Conservation (phyloP, 192 early-diverging fungal genomes). For the Coemansia sp. region DNA sequence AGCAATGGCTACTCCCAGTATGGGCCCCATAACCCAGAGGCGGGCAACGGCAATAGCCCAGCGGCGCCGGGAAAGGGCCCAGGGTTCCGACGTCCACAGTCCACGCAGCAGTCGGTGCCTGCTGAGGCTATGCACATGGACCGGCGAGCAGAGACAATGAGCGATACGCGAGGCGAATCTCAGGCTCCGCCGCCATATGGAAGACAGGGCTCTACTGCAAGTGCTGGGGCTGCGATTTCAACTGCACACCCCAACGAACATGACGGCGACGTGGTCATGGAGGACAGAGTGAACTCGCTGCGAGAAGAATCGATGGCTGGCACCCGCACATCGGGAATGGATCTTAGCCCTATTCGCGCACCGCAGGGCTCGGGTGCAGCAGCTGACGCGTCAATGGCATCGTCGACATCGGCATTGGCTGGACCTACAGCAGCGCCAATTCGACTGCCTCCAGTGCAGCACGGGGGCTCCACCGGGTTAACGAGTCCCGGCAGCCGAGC, state of each 20-base stretch:
- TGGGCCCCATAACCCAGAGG: neutral
- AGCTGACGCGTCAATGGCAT: slow-evolving; percentile 3
- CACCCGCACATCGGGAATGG: too few species aligned
- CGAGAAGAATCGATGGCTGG: neutral
- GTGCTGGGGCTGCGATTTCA: slow-evolving; percentile 1
- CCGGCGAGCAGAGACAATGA: neutral
- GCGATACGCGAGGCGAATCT: neutral
- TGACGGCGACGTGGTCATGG: slow-evolving; percentile 39
- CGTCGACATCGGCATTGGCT: slow-evolving; percentile 26
- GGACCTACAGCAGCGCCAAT: slow-evolving; percentile 49
- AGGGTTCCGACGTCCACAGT: slow-evolving; percentile 12
- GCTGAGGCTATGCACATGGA: slow-evolving; percentile 1
- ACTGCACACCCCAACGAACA: slow-evolving; percentile 11
- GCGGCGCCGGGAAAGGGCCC: slow-evolving; percentile 17
- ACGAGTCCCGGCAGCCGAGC: slow-evolving; percentile 12
- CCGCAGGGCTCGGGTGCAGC: neutral
- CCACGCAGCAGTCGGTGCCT: slow-evolving; percentile 10
- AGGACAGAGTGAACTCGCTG: slow-evolving; percentile 20
- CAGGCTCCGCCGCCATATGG: neutral
- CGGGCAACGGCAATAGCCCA: slow-evolving; percentile 26
- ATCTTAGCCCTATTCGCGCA: too few species aligned
- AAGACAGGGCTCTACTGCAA: slow-evolving; percentile 2
- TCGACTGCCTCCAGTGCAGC: slow-evolving; percentile 46
- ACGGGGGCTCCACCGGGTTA: slow-evolving; percentile 20
- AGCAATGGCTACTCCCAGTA: slow-evolving; percentile 39